Evolutionary conservation across 768 basidiomycete species (phyloP), one percentile per base, ranked within the genome.

Genomic region (Leccinum rimulosum): DNA sequence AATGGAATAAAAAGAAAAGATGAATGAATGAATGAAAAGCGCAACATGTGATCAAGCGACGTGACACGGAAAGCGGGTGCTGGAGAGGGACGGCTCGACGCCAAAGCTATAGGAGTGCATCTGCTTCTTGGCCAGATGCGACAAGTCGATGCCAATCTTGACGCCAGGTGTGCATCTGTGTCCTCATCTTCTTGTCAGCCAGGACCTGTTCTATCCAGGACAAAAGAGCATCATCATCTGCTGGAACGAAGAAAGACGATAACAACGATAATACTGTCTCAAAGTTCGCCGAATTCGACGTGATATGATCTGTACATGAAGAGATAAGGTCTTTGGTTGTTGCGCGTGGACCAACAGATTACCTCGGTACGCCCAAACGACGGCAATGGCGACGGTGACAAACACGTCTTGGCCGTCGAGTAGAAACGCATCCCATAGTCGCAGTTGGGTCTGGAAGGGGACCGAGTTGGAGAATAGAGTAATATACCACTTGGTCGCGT

Each of bases 401-500:
- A 97, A 92, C 1, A 95, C 75, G 68, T 99, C 96, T 64, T 85
- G 82, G 10, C 97, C 97, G 61, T 98, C 96, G 22, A 95, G 74
- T 50, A 97, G 77, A 68, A 97, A 91, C 11, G 84, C 93, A 70
- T 99, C 97, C 96, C 96, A 99, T 31, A 99, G 70, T 61, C 97
- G 82, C 28, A 98, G 76, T 76, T 98, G 95, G 50, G 89, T 93
- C 73, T 95, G 92, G 73, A 96, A 98, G 25, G 96, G 94, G 47
- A 99, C 88, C 0, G 92, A 91, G 70, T 96, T 97, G 52, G 95
- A 86, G 68, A 98, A 99, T 14, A 98, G 79, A 3, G 97, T 98
- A 73, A 99, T 98, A 71, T 98, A 99, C 97, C 97, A 98, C 74
- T 98, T 98, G 2, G 96, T 98, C 28, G 95, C 95, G 75, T 96